Base-by-base conservation (phyloP, 1,284 basidiomycete species). In the Sphagnurus paluster region DNA sequence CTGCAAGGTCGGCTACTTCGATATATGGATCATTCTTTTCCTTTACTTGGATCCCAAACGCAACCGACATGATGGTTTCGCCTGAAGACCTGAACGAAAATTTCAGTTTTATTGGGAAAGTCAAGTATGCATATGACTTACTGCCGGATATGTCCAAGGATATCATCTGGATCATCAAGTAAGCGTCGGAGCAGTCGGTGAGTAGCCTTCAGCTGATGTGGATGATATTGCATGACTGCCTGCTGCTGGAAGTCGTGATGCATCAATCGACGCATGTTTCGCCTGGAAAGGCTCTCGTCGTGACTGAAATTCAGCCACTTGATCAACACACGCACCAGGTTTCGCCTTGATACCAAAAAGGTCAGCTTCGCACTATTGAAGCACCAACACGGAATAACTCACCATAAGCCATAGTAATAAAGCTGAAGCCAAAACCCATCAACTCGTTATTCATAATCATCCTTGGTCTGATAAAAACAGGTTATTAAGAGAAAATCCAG, bases 361-460 rank as follows among this genome's bases (percentile, higher is more conserved):
- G 21, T 34, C 5, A 19, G 1, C n/a, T n/a, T n/a, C 2, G 5
- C 7, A 26, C 11, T 13, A 29, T 25, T 3, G 13, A 29, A 20
- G 16, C 13, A 10, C 16, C 5, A 10, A 6, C 10, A 8, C 14
- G 13, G 16, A n/a, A 44, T 17, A 20, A 40, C 50, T 25, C 24
- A 59, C 62, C 59, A 46, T 62, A 62, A 20, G 55, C 55, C 58
- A 59, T 60, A 43, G 62, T 59, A 5, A 49, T 59, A 29, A 63
- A 52, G 21, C 45, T 39, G 43, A 54, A 55, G 21, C 41, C 29
- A 48, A 46, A 56, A 7, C 50, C 58, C 59, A 64, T 61, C 5
- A 61, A 47, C 36, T 64, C 61, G 40, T 57, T 60, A 3, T 65
- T 44, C 65, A 71, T 66, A 3, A 62, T 55, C 52, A 62, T 53